These are phyloP conservation scores for Cryomyces minteri DNA, from an alignment of 495 filamentous ascomycete species.

Conservation along the genomic window DNA sequence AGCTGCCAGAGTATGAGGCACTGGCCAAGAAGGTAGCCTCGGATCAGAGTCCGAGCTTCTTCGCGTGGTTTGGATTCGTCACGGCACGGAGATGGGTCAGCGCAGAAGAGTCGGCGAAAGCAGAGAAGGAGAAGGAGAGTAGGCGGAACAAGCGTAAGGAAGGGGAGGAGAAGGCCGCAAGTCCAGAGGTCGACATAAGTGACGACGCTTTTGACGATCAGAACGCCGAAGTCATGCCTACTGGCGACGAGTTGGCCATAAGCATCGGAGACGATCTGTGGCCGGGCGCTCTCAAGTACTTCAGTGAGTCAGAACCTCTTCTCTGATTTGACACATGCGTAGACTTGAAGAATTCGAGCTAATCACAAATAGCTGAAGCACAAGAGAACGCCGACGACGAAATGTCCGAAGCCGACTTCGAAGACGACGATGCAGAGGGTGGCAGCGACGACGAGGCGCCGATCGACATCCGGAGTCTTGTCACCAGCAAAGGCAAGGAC, in stretches of 20 bases:
- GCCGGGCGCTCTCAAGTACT: constrained; percentile 75
- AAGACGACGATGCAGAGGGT: constrained; percentile 31
- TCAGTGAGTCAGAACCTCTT: constrained; percentile 43
- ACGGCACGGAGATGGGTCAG: constrained; percentile 38
- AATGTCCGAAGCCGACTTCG: constrained; percentile 36
- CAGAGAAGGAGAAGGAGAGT: constrained; percentile 35
- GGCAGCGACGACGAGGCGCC: constrained; percentile 21
- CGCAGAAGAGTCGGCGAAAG: constrained; percentile 47
- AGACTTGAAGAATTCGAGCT: background rate
- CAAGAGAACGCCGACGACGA: constrained; percentile 38
- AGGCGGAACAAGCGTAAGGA: constrained; percentile 38
- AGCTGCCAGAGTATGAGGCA: constrained; percentile 32
- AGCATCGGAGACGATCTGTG: constrained; percentile 71
- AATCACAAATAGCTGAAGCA: constrained; percentile 30
- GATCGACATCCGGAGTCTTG: constrained; percentile 18
- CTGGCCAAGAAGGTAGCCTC: constrained; percentile 34
- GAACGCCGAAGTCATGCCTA: constrained; percentile 58
- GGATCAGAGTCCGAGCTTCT: constrained; percentile 54
- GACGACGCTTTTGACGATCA: constrained; percentile 32
- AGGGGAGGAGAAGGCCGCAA: constrained; percentile 32
- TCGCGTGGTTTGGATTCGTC: constrained; percentile 65
- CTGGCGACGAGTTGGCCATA: constrained; percentile 63
- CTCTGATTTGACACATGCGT: background rate
- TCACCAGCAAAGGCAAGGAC: constrained; percentile 12
- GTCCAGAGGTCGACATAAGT: constrained; percentile 33